Base-by-base conservation (phyloP, 2,329 filamentous ascomycete genomes). In the Eurotiales sp. region DNA sequence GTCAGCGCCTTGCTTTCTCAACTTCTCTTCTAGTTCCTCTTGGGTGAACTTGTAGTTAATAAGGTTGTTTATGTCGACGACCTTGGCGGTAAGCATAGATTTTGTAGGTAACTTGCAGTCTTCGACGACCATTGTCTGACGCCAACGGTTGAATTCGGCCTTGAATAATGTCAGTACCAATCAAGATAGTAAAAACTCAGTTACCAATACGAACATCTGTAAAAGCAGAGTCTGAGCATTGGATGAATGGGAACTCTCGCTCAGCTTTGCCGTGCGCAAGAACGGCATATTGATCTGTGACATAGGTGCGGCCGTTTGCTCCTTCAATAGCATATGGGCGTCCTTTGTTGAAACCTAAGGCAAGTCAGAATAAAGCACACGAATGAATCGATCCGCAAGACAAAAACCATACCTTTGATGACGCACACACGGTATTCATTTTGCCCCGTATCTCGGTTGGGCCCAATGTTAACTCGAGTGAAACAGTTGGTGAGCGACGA, bases 241-340 rank as follows among this genome's bases (percentile, higher is more conserved):
- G 86, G 55, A 93, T 86, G 69, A 97, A 96, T 4, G 91, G 90
- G 72, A 90, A 96, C 30, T 91, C 84, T 66, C 86, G 87, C 64
- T 90, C 81, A 0, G 87, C 80, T 61, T 91, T 90, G 41, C 93
- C 93, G 65, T 95, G 87, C 7, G 89, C 84, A 37, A 88, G 84
- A 49, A 85, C 76, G 27, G 88, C 83, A 65, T 97, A 96, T 66
- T 91, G 86, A 55, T 95, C 90, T 0, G 90, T 95, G 27, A 88
- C 82, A 61, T 96, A 87, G 3, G 78, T 77, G 56, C 90, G 87
- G 32, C 89, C 88, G 53, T 87, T 87, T 2, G 82, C 69, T 34
- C 79, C 86, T 57, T 86, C 83, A 64, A 97, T 84, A 1, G 88
- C 86, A 69, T 97, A 99, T 0, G 90, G 87, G 55, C 84, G 86